Evolutionary conservation across 2,329 filamentous ascomycete genomes (phyloP).

Genomic region (Sporothrix euskadiensis): DNA sequence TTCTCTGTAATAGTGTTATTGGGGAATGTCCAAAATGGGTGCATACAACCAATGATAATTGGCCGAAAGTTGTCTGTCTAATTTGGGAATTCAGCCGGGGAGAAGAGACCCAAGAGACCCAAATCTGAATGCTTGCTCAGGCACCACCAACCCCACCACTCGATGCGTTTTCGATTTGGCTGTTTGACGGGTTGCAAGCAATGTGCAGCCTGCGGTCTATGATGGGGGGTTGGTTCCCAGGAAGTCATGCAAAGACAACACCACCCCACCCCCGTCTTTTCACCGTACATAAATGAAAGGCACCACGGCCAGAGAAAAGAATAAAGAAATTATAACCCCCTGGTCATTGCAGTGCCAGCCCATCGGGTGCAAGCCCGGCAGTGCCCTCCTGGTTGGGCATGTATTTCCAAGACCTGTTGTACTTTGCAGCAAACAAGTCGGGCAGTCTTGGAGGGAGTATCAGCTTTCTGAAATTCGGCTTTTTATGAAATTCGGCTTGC

Average conservation of each 20-base stretch:
- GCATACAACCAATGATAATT: not conserved
- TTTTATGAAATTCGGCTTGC: not conserved
- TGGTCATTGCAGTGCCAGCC: constrained; percentile 25
- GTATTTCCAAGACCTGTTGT: not conserved
- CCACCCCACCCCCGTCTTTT: constrained; percentile 17
- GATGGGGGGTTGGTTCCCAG: not conserved
- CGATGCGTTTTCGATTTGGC: not conserved
- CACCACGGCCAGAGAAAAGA: constrained; percentile 22
- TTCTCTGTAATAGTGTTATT: not conserved
- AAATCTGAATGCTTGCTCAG: not conserved
- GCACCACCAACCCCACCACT: not conserved
- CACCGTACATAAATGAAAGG: constrained; percentile 29
- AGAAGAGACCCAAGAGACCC: not conserved
- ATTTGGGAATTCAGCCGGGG: not conserved
- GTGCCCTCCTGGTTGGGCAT: constrained; percentile 28
- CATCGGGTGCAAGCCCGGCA: constrained; percentile 28
- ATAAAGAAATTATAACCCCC: constrained; percentile 21
- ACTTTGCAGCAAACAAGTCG: constrained; percentile 1
- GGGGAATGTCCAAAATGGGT: not conserved
- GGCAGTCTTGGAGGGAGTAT: constrained; percentile 13
- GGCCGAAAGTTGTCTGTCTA: no score
- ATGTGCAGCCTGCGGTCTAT: not conserved
- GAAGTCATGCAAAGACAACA: not conserved
- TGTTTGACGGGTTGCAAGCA: not conserved
- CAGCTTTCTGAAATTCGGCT: no score